Base-by-base conservation (phyloP, 257 asterid genomes). In the Petunia axillaris region DNA sequence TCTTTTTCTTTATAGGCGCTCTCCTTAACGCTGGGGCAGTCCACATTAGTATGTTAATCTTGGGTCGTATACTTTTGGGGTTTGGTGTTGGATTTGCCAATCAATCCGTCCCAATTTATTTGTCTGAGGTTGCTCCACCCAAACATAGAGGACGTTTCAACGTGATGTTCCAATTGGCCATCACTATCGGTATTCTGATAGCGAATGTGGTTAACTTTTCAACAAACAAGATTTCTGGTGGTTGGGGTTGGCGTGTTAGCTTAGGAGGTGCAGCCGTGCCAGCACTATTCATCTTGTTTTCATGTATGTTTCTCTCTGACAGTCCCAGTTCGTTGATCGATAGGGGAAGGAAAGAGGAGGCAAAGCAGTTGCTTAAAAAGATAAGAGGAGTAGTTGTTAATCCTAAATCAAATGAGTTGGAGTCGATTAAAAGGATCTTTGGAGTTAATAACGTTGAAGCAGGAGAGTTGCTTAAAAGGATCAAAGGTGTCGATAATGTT, bases 171-270 rank as follows among this genome's bases (percentile, higher is more conserved):
- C 80, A 83, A 50, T 13, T 83, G 76, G 65, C 66, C 14, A 79
- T 83, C 16, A 79, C 86, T 2, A 2, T 83, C 2, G 86, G 83
- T 8, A 83, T 83, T 1, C 41, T 83, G 2, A 35, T 41, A 10
- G 80, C 80, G 14, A 83, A 79, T 53, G 8, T 83, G n/a, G 16
- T 83, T 41, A 83, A 83, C 80, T 82, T 25, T 25, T 25, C 0
- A 25, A 25, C 25, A 25, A 82, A 54, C 25, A 44, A 70, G 53
- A 82, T 82, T 9, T 25, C 44, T 14, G 85, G 77, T 3, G 82
- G 82, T n/a, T 82, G 83, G 82, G 82, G 82, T 0, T 82, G 82
- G 85, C 81, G 85, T 25, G 36, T 82, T 16, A 82, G 85, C 70
- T 43, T 82, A 8, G 82, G 85, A 9, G 41, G 75, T 15, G 80